Evolutionary conservation across 768 basidiomycete genomes (phyloP).

Genomic region (Russula sp.): DNA sequence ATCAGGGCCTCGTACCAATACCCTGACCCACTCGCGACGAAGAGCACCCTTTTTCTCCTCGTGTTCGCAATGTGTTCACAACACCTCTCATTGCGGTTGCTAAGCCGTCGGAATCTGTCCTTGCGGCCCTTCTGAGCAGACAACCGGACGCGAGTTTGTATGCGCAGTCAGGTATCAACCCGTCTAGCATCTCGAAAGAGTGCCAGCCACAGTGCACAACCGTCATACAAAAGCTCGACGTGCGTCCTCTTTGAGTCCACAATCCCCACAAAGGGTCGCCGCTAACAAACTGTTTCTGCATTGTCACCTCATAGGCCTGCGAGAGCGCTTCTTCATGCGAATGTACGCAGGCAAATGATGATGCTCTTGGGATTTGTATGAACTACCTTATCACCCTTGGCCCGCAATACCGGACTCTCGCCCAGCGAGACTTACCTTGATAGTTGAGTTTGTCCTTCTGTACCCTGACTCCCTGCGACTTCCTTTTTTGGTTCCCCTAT

Average conservation of each 20-base stretch:
- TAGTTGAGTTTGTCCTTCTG: no score
- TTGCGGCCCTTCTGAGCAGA: neutral
- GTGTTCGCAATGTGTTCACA: no score
- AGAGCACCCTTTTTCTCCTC: neutral
- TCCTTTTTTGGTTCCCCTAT: neutral
- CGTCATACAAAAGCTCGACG: conserved; percentile 2
- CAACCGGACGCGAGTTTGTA: neutral
- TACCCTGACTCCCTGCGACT: no score
- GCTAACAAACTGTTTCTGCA: neutral
- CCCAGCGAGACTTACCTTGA: no score
- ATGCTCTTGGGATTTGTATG: neutral
- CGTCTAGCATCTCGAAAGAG: neutral
- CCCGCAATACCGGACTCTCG: no score
- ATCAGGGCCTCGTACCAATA: no score
- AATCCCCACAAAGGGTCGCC: neutral
- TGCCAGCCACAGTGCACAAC: conserved; percentile 4
- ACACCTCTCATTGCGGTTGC: neutral
- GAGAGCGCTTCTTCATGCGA: neutral
- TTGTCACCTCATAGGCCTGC: neutral
- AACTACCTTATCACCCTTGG: neutral
- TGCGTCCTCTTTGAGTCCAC: neutral
- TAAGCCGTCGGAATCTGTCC: neutral
- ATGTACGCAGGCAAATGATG: conserved; percentile 6
- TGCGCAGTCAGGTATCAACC: neutral
- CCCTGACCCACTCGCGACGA: neutral